Evolutionary conservation across 768 basidiomycete species (phyloP), one percentile per base, ranked within the genome.

Genomic region (Lactifluus piperatus): DNA sequence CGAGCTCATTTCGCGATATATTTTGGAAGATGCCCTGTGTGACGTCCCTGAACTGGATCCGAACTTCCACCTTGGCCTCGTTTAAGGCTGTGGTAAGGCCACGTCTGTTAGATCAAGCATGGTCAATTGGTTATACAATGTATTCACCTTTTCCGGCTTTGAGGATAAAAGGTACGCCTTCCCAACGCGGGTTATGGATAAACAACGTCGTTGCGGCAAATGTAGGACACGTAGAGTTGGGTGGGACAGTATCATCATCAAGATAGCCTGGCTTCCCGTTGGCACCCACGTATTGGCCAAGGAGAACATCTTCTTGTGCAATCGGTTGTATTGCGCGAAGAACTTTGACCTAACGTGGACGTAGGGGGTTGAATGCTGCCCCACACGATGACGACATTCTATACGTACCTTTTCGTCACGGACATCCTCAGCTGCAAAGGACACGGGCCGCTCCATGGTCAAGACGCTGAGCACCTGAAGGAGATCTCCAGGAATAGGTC

Each of bases 211-310:
- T 84, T 7, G 92, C 92, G 49, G 95, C 94, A 68, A 85, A 99
- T 5, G 95, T 99, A 7, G 97, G 95, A 75, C 94, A 97, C 44
- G 83, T 81, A 24, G 94, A 97, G 69, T 83, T 82, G 70, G 81
- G 92, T 37, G 95, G 95, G 26, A 98, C 95, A 2, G 92, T 97
- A 29, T 88, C 83, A 70, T 99, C 95, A 63, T 99, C 95, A 58
- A 97, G 84, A 72, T 99, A 98, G n/a, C 95, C 95, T n/a, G 97
- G 94, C 73, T 97, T 97, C 59, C 86, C 90, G 65, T 89, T 84
- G 27, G 87, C 86, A 36, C 78, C 76, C 51, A 91, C 88, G 71
- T 99, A 99, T 73, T 99, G 95, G 10, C 97, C 95, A 54, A 99
- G 83, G 49, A 99, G 84, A 32, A 85, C 86, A 68, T 98, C 94